phyloP scores from a whole-genome alignment of 2,329 filamentous ascomycete species.

The Apiospora koreana region DNA sequence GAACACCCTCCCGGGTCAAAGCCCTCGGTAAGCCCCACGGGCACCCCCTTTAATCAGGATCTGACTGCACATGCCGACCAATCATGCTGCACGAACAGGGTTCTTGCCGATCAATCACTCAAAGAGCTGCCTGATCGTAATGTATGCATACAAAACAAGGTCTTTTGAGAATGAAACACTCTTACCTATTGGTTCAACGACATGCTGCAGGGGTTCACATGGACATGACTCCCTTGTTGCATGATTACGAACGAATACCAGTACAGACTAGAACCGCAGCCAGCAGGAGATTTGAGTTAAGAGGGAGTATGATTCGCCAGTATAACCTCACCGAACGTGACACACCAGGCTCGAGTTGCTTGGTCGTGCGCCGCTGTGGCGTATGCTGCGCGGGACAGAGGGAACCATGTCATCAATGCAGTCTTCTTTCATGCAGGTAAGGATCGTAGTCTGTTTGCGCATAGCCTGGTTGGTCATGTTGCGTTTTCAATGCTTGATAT shows the following conservation, averaged over 20 bases:
- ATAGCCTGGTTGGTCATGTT: neutral
- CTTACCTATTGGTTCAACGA: neutral
- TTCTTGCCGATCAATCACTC: neutral
- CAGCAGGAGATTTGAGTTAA: too few relatives aligned
- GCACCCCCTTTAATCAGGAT: neutral
- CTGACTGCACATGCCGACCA: neutral
- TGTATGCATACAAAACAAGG: neutral
- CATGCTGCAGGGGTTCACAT: neutral
- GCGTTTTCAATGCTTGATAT: neutral
- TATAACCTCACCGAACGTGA: neutral
- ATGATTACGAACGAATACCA: too few relatives aligned
- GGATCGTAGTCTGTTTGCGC: neutral
- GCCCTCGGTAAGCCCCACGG: too few relatives aligned
- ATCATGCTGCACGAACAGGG: neutral
- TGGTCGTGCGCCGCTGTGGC: neutral
- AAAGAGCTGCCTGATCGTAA: neutral
- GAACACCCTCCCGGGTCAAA: too few relatives aligned
- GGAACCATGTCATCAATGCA: too few relatives aligned
- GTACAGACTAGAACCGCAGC: neutral
- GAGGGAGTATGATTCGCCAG: neutral
- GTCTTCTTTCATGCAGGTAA: neutral
- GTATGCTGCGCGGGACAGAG: too few relatives aligned
- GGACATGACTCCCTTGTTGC: neutral
- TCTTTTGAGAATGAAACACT: neutral
- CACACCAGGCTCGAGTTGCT: neutral